Base-by-base conservation (phyloP, 2,329 filamentous ascomycete species). In the Emydomyces testavorans region DNA sequence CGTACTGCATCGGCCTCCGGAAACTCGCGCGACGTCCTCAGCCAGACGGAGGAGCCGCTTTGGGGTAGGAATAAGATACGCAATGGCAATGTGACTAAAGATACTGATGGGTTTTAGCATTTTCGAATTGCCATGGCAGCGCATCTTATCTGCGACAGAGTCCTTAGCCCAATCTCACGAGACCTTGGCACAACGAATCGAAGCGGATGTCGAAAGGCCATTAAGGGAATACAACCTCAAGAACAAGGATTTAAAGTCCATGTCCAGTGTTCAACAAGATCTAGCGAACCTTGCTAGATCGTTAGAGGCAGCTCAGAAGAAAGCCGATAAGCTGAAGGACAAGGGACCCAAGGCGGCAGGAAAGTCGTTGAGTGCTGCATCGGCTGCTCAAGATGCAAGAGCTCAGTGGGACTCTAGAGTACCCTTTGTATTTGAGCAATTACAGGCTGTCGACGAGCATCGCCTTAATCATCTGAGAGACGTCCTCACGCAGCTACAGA, bases 371-470 rank as follows among this genome's bases (percentile, higher is more conserved):
- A 76, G 75, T 53, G 88, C 87, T 10, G 75, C 78, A 8, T 72
- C 78, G 15, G 82, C 80, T 54, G 77, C 93, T 36, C 85, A 94
- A 54, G 79, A 79, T 51, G 83, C 87, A n/a, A 78, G 75, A 37
- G 77, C 82, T 55, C 84, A 94, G 62, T 98, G 92, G 92, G 82
- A 94, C 48, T 88, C 87, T 0, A 88, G 94, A 64, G 87, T 92
- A 11, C 92, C 92, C 1, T 96, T 86, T 65, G 83, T 95, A 52
- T 95, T 94, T 61, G 92, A 98, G 67, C 84, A 82, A 52, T 77
- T 98, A 21, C 92, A 98, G 64, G 83, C 85, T 4, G 72, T 93
- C 26, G 92, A 98, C 61, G 92, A 98, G 69, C 82, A 78, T 57
- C 80, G 92, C 48, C 72, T 93, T 56, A 94, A 95, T 64, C 83